Base-by-base conservation (phyloP, 305 asterid species). In the Petunia hybrid region DNA sequence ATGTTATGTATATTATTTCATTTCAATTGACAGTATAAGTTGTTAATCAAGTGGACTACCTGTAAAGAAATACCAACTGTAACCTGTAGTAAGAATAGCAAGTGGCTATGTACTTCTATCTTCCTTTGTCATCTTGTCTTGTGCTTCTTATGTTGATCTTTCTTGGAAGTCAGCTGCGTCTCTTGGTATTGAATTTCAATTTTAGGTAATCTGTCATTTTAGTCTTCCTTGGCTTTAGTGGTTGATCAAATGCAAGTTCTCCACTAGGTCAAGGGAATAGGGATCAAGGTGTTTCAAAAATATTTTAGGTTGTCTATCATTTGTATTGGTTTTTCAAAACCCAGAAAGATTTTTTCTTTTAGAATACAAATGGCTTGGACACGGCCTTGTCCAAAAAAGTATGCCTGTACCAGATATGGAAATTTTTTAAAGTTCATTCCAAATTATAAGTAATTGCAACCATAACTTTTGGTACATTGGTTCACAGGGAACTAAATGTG, bases 401-500 rank as follows among this genome's bases (percentile, higher is more conserved):
- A 51, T 48, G 60, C 77, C 61, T 31, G 35, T 71, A 16, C 61
- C 48, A 48, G 13, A 35, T 71, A 39, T 51, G 51, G 14, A 36
- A 22, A 51, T 73, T 70, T 73, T 35, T 36, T 51, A 5, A 35
- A 48, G n/a, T 73, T 13, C 51, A 41, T 73, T 73, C 63, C 78
- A 73, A 36, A 36, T 51, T 78, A 77, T 65, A 55, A 71, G 46
- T 86, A 80, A 81, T 83, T 77, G 57, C 82, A 79, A 78, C 62
- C 59, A 81, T 88, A 82, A 82, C 75, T 60, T 84, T 77, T 83
- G 68, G 86, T 80, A 81, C 80, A 62, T 80, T 91, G 89, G 85
- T 85, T 82, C 82, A 83, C 93, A 91, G 98, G 97, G 82, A 80
- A 85, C 88, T 85, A 89, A 85, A 87, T 93, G 95, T 85, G 78